A percentile compares a stretch with the other conserved stretches of the same genome.
Conservation (phyloP, 2,329 filamentous ascomycete species). For the Aspergillus brunneoviolaceus region DNA sequence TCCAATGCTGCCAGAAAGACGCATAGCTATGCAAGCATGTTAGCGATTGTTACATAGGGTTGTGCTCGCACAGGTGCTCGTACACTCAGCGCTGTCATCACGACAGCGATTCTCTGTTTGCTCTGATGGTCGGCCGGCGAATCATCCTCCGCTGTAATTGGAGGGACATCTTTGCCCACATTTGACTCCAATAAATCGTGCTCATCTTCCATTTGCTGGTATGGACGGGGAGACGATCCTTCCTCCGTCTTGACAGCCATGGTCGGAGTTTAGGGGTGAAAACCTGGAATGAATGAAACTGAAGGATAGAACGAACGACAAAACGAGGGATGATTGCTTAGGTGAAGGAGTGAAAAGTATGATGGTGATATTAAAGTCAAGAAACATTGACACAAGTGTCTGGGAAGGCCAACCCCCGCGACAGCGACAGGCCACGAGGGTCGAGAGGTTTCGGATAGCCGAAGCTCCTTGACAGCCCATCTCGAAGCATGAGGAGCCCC, state of each 20-base stretch:
- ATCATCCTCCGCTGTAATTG: neutral
- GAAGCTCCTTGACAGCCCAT: neutral
- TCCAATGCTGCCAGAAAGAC: conserved; percentile 2
- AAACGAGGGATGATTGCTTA: neutral
- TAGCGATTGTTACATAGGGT: neutral
- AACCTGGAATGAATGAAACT: neutral
- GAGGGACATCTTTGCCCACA: neutral
- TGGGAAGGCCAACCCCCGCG: neutral
- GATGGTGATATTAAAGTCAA: neutral
- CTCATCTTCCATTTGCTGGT: neutral
- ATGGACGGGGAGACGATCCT: neutral
- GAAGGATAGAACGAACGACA: neutral
- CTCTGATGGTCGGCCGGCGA: conserved; percentile 1
- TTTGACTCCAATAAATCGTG: neutral
- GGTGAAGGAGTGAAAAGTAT: neutral
- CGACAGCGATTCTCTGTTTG: neutral
- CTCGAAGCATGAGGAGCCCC: neutral
- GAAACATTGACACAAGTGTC: neutral
- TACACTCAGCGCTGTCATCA: conserved; percentile 2
- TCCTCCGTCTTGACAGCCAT: neutral
- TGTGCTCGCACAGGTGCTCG: neutral
- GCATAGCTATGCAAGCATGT: neutral
- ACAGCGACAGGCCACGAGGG: neutral
- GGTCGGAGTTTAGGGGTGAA: neutral
- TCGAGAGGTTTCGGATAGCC: neutral